Evolutionary conservation across 257 asterid species (phyloP).

Genomic region (Solanum microdontum): DNA sequence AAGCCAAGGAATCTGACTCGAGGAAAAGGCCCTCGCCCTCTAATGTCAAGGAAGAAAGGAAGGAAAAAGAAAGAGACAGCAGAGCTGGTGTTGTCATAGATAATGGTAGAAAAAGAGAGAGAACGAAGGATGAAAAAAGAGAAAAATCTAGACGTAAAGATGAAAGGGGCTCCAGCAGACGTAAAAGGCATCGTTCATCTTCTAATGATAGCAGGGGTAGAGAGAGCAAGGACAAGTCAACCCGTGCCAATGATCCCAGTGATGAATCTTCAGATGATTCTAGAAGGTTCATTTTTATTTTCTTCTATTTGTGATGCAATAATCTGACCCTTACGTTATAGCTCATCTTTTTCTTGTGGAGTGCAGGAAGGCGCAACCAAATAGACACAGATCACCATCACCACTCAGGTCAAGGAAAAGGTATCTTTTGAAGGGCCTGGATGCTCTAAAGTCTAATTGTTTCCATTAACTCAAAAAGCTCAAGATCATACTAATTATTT

Average conservation of each 20-base stretch:
- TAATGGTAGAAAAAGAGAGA: constrained; percentile 37
- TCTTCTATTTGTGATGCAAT: not conserved
- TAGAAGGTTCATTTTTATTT: constrained; percentile 37
- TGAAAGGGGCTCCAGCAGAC: constrained; percentile 53
- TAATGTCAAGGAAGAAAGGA: constrained; percentile 37
- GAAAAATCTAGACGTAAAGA: constrained; percentile 50
- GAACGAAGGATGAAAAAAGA: constrained; percentile 44
- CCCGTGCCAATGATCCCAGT: constrained; percentile 41
- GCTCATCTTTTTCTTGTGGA: constrained; percentile 12
- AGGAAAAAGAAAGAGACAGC: constrained; percentile 35
- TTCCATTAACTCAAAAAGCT: not conserved
- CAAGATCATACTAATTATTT: not conserved
- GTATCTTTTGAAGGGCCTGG: constrained; percentile 21
- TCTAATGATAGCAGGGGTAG: constrained; percentile 49
- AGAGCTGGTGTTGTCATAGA: constrained; percentile 36
- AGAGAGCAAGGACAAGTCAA: constrained; percentile 42
- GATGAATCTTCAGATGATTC: constrained; percentile 70
- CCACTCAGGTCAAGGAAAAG: constrained; percentile 72
- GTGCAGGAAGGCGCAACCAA: constrained; percentile 60
- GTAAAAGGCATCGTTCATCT: constrained; percentile 51
- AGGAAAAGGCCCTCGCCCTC: constrained; percentile 53
- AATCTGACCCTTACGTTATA: not conserved
- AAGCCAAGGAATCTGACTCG: constrained; percentile 48
- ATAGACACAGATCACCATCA: constrained; percentile 67
- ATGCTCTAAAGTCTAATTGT: not conserved